Conservation (phyloP, 257 asterid genomes). For the Scutellaria minor region DNA sequence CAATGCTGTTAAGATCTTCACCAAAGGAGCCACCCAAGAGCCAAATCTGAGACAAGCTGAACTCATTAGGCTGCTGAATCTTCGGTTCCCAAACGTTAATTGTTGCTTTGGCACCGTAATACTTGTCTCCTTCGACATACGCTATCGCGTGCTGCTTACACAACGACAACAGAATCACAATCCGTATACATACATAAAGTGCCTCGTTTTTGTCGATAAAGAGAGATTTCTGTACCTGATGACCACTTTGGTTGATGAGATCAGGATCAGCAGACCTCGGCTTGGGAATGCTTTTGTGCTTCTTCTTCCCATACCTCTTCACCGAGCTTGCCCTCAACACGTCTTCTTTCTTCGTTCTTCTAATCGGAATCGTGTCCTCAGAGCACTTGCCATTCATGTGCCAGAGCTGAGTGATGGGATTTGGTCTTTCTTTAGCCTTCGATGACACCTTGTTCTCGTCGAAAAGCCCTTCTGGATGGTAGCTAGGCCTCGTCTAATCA, state of each 20-base stretch:
- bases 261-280: constrained; percentile 82
- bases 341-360: constrained; percentile 82
- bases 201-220: background rate
- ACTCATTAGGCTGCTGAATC: constrained; percentile 82
- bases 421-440: constrained; percentile 46
- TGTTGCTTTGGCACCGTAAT: constrained; percentile 82
- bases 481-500: constrained; percentile 69
- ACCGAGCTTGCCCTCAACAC: constrained; percentile 84
- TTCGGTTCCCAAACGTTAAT: constrained; percentile 90
- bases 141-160: constrained; percentile 80
- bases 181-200: constrained; percentile 6
- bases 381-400: constrained; percentile 81
- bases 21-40: constrained; percentile 85
- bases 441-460: constrained; percentile 54
- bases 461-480: constrained; percentile 78
- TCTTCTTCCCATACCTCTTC: constrained; percentile 77
- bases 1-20: constrained; percentile 89
- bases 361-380: constrained; percentile 68
- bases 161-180: constrained; percentile 19
- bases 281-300: constrained; percentile 60
- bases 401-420: constrained; percentile 73
- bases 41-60: constrained; percentile 91
- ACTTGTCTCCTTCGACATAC: constrained; percentile 77
- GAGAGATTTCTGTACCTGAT: constrained; percentile 57
- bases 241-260: constrained; percentile 73